A percentile compares a stretch with the other conserved stretches of the same genome.
phyloP scores from a whole-genome alignment of 148 eudicot species.

The Selenicereus undatus region DNA sequence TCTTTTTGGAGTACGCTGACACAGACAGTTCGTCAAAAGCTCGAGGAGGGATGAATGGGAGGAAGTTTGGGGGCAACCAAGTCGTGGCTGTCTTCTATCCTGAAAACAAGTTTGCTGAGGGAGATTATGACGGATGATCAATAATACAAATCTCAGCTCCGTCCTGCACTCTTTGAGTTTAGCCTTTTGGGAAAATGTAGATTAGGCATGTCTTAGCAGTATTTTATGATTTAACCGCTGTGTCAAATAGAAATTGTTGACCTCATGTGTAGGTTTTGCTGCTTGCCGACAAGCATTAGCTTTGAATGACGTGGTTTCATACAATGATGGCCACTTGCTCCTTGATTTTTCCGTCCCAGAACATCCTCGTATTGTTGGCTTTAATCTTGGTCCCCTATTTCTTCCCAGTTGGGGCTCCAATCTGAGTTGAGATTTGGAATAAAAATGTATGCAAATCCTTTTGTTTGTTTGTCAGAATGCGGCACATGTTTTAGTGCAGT shows the following conservation, averaged over 20 bases:
- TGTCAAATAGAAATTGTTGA: not conserved
- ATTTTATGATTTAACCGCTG: not conserved
- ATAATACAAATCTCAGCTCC: not conserved
- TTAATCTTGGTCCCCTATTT: not conserved
- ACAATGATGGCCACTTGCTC: not conserved
- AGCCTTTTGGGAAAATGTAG: not conserved
- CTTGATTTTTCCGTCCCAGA: not conserved
- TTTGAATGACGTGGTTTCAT: not conserved
- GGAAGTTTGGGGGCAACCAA: slow-evolving; percentile 75
- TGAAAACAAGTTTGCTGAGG: slow-evolving; percentile 67
- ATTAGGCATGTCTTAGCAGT: not conserved
- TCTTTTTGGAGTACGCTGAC: slow-evolving; percentile 82
- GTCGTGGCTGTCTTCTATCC: slow-evolving; percentile 77
- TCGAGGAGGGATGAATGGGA: slow-evolving; percentile 69
- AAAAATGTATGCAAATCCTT: not conserved
- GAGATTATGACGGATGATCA: slow-evolving; percentile 54
- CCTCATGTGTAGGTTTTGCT: not conserved
- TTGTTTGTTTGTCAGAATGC: not conserved
- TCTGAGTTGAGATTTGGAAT: not conserved
- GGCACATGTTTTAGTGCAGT: not conserved
- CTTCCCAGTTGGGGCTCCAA: not conserved
- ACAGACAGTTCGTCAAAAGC: slow-evolving; percentile 70
- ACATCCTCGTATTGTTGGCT: not conserved
- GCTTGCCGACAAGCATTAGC: not conserved
- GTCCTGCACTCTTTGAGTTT: not conserved